phyloP scores from a whole-genome alignment of 179 eudicot species.

The Heliamphora pulchella region DNA sequence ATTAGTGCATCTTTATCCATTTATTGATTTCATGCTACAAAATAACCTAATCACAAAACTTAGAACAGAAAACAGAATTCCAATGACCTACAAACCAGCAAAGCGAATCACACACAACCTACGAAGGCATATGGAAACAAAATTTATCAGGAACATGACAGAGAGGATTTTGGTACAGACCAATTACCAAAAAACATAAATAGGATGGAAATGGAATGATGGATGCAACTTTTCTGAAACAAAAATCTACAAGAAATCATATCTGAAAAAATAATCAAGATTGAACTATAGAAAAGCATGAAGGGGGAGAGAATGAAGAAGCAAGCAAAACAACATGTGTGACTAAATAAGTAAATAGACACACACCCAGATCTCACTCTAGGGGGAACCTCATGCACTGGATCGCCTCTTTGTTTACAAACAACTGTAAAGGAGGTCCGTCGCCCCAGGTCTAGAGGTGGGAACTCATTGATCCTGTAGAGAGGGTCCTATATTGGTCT shows the following conservation, averaged over 20 bases:
- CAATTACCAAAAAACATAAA: background rate
- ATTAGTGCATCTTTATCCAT: constrained; percentile 21
- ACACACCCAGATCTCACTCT: background rate
- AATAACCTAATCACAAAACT: background rate
- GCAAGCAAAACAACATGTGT: background rate
- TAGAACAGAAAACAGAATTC: background rate
- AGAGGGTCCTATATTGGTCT: background rate
- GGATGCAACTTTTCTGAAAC: background rate
- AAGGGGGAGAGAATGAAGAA: background rate
- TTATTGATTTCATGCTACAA: background rate
- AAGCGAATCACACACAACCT: background rate
- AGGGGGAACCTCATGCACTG: too few relatives aligned
- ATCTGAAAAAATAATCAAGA: background rate
- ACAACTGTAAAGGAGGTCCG: background rate
- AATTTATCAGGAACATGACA: background rate
- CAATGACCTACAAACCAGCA: background rate
- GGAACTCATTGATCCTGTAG: background rate
- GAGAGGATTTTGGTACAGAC: background rate
- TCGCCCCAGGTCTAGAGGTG: background rate
- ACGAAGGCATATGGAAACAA: background rate
- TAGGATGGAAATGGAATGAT: background rate
- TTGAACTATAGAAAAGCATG: too few relatives aligned
- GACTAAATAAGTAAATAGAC: background rate
- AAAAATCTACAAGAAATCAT: too few relatives aligned
- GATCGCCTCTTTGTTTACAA: too few relatives aligned